Evolutionary conservation across 352 stramenopile species (phyloP).

Genomic region (Thraustochytrium striatum): DNA sequence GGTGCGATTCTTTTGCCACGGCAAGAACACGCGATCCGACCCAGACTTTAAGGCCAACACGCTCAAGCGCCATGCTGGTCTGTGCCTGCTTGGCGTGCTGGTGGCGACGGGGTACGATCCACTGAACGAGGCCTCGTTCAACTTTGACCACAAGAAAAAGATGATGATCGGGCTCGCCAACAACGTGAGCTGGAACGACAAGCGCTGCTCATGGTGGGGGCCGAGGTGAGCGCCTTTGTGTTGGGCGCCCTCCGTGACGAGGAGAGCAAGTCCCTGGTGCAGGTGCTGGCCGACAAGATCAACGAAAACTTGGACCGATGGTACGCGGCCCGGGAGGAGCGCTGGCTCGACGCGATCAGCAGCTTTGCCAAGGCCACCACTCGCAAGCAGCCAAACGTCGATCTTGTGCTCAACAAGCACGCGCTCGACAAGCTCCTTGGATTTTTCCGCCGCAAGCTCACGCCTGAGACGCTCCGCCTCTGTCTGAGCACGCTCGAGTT

Average conservation of each 20-base stretch:
- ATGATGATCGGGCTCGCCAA: conserved; percentile 22
- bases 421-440: background rate
- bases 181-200: conserved; percentile 23
- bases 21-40: background rate
- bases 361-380: background rate
- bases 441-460: background rate
- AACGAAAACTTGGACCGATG: background rate
- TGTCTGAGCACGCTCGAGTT: background rate
- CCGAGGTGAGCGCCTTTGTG: conserved; percentile 6
- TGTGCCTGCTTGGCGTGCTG: conserved; percentile 23
- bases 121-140: background rate
- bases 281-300: background rate
- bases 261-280: background rate
- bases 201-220: background rate
- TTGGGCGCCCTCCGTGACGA: background rate
- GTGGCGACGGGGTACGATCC: conserved; percentile 15
- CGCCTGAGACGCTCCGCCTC: background rate
- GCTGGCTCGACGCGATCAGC: background rate
- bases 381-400: background rate
- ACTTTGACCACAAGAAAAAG: background rate
- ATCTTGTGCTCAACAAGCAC: background rate
- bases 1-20: background rate
- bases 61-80: background rate
- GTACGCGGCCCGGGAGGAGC: conserved; percentile 6
- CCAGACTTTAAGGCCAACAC: background rate